Conservation (phyloP, 2,329 filamentous ascomycete species). For the Pestalotiopsis fici region DNA sequence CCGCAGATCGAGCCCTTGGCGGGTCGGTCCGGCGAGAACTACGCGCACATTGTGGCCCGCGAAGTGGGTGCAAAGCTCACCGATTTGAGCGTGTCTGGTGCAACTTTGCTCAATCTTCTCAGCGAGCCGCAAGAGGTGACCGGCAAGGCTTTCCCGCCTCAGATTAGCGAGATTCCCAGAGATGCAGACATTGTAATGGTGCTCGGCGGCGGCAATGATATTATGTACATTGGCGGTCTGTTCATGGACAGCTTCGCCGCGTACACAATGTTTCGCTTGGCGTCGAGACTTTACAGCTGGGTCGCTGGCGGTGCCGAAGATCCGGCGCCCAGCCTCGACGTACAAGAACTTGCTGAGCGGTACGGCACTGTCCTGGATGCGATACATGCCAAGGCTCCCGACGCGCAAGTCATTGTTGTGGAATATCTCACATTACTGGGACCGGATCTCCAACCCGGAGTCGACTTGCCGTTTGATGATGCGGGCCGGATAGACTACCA, state of each 20-base stretch:
- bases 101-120: constrained; percentile 37
- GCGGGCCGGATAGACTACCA: constrained; percentile 25
- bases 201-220: constrained; percentile 38
- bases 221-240: constrained; percentile 36
- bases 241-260: constrained; percentile 16
- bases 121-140: constrained; percentile 29
- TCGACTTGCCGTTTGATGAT: constrained; percentile 26
- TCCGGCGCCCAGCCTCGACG: constrained; percentile 10
- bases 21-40: constrained; percentile 10
- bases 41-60: constrained; percentile 3
- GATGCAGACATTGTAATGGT: constrained; percentile 37
- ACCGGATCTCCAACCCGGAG: constrained; percentile 20
- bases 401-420: constrained; percentile 42
- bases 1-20: constrained; percentile 3
- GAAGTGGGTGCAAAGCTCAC: constrained; percentile 19
- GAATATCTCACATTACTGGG: constrained; percentile 36
- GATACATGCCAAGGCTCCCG: constrained; percentile 36
- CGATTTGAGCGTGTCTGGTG: constrained; percentile 35
- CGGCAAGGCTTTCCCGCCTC: constrained; percentile 29
- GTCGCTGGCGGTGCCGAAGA: neutral
- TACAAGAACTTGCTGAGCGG: constrained; percentile 21
- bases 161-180: constrained; percentile 31
- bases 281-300: neutral
- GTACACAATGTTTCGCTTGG: neutral
- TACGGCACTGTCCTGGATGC: constrained; percentile 25